These are phyloP conservation scores for Stagonosporopsis rhizophila DNA, from an alignment of 2,329 filamentous ascomycete species.

Conservation along the genomic window DNA sequence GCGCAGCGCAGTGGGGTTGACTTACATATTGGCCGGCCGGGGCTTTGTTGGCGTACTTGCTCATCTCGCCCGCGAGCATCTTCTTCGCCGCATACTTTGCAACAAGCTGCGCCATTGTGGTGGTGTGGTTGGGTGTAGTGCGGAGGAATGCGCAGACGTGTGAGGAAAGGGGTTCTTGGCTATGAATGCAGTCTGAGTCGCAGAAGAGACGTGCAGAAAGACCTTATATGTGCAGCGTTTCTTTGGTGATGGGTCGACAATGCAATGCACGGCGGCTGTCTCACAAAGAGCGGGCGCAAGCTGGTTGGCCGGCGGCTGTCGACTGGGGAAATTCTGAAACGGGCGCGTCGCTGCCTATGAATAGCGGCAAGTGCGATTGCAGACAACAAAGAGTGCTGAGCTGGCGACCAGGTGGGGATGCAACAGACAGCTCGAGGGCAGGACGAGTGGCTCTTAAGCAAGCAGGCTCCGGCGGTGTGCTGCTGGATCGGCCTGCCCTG, in stretches of 20 bases:
- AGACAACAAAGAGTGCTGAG: slow-evolving; percentile 21
- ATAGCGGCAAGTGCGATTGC: slow-evolving; percentile 41
- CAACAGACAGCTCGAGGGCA: slow-evolving; percentile 17
- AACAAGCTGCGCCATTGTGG: slow-evolving; percentile 54
- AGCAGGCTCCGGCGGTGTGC: slow-evolving; percentile 24
- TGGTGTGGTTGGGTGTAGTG: slow-evolving; percentile 3
- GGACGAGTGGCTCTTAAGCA: slow-evolving; percentile 25
- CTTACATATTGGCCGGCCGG: slow-evolving; percentile 52
- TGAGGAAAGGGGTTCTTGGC: slow-evolving; percentile 8
- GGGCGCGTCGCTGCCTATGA: slow-evolving; percentile 49
- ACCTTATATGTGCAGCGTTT: slow-evolving; percentile 30
- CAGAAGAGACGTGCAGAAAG: slow-evolving; percentile 11
- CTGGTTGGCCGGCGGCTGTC: slow-evolving; percentile 45
- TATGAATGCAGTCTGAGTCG: slow-evolving; percentile 9
- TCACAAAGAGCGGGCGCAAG: slow-evolving; percentile 25
- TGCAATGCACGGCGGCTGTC: slow-evolving; percentile 35
- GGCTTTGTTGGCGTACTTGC: slow-evolving; percentile 56
- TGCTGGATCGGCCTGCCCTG: slow-evolving; percentile 39
- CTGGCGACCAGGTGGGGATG: slow-evolving; percentile 23
- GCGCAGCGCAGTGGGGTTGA: slow-evolving; percentile 3
- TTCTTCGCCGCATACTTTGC: slow-evolving; percentile 60
- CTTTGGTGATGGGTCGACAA: slow-evolving; percentile 10
- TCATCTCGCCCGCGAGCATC: slow-evolving; percentile 56
- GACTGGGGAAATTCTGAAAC: slow-evolving; percentile 45
- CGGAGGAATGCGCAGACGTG: slow-evolving; percentile 2